phyloP scores from a whole-genome alignment of 2,329 filamentous ascomycete species.

The Penicillium polonicum region DNA sequence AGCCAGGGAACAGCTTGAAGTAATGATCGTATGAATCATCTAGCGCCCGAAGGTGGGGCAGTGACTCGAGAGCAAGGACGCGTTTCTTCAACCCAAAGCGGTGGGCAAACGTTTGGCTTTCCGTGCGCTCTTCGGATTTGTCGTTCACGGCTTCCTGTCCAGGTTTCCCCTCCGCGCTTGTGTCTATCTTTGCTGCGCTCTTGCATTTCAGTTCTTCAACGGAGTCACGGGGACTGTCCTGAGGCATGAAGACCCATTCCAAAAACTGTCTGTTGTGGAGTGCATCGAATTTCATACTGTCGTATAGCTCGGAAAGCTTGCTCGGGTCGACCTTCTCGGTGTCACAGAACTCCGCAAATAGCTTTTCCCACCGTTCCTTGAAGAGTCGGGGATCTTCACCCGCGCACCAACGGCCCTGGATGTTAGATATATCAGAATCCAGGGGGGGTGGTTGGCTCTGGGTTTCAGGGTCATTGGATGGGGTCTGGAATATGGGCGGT shows the following conservation, averaged over 20 bases:
- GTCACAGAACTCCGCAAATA: slow-evolving; percentile 95
- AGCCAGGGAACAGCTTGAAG: slow-evolving; percentile 85
- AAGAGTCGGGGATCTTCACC: slow-evolving; percentile 94
- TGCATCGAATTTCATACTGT: slow-evolving; percentile 99
- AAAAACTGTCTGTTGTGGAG: slow-evolving; percentile 94
- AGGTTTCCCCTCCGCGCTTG: slow-evolving; percentile 21
- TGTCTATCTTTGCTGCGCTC: slow-evolving; percentile 22
- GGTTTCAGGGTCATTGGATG: slow-evolving; percentile 15
- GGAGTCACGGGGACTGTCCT: slow-evolving; percentile 73
- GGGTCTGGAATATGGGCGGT: slow-evolving; percentile 59
- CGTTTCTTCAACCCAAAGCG: slow-evolving; percentile 53
- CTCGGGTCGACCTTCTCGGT: slow-evolving; percentile 97
- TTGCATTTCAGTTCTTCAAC: slow-evolving; percentile 46
- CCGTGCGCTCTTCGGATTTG: slow-evolving; percentile 32
- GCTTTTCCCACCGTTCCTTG: slow-evolving; percentile 95
- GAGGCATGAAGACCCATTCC: slow-evolving; percentile 95
- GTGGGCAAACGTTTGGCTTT: slow-evolving; percentile 37
- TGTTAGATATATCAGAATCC: slow-evolving; percentile 60
- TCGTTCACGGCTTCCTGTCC: slow-evolving; percentile 25
- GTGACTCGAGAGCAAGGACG: slow-evolving; percentile 48
- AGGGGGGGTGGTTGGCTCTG: slow-evolving; percentile 15
- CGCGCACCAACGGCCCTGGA: slow-evolving; percentile 93
- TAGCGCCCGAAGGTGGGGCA: slow-evolving; percentile 45
- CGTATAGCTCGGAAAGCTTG: slow-evolving; percentile 97
- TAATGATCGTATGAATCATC: slow-evolving; percentile 66